Conservation (phyloP, 768 basidiomycete species). For the Serendipita vermifera region DNA sequence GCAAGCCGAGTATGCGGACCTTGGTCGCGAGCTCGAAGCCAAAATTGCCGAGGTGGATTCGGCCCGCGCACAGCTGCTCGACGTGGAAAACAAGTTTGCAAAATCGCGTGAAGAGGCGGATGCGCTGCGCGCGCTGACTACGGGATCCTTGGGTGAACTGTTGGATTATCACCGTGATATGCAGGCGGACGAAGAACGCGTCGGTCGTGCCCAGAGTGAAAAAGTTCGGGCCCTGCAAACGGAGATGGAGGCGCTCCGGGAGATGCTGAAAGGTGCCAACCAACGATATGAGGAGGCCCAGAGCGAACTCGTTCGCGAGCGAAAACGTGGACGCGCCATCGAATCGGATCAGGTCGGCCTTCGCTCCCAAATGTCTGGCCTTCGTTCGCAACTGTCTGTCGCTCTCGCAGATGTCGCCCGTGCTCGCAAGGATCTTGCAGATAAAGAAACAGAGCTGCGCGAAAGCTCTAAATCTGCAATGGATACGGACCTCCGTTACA, state of each 20-base stretch:
- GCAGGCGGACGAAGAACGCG: slow-evolving; percentile 68
- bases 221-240: slow-evolving; percentile 68
- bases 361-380: slow-evolving; percentile 57
- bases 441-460: slow-evolving; percentile 49
- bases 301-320: slow-evolving; percentile 51
- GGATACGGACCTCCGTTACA: slow-evolving; percentile 59
- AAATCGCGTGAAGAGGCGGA: slow-evolving; percentile 91
- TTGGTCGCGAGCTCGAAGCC: slow-evolving; percentile 69
- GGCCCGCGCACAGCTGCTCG: slow-evolving; percentile 48
- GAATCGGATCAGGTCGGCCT: slow-evolving; percentile 52
- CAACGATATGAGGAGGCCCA: slow-evolving; percentile 60
- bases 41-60: slow-evolving; percentile 61
- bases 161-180: slow-evolving; percentile 80
- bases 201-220: slow-evolving; percentile 63
- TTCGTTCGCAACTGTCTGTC: slow-evolving; percentile 59
- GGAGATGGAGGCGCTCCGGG: slow-evolving; percentile 61
- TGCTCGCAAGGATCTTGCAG: slow-evolving; percentile 52
- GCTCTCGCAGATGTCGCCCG: slow-evolving; percentile 56
- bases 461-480: slow-evolving; percentile 53
- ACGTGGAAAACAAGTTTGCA: slow-evolving; percentile 83
- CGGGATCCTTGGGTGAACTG: slow-evolving; percentile 71
- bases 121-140: slow-evolving; percentile 73
- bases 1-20: slow-evolving; percentile 64
- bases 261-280: slow-evolving; percentile 66
- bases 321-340: slow-evolving; percentile 45